These are phyloP conservation scores for Exobasidium cylindrosporum DNA, from an alignment of 1,284 basidiomycete species.

Conservation along the genomic window DNA sequence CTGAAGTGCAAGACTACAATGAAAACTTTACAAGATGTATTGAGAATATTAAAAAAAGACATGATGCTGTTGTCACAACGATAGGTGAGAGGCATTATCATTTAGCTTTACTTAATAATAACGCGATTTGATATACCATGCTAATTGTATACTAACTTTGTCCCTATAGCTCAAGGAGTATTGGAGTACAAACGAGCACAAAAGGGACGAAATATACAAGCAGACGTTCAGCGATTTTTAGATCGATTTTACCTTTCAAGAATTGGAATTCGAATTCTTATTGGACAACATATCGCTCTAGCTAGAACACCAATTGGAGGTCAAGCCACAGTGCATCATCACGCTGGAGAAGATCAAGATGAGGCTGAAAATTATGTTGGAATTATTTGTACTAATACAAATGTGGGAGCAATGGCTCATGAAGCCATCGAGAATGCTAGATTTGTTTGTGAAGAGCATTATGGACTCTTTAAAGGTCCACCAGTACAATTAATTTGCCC, in stretches of 20 bases:
- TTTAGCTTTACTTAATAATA: background rate
- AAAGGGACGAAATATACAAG: conserved; percentile 62
- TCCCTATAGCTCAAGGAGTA: conserved; percentile 64
- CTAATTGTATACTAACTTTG: background rate
- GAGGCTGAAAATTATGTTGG: conserved; percentile 76
- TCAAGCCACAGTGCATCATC: conserved; percentile 12
- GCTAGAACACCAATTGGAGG: conserved; percentile 24
- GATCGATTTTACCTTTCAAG: conserved; percentile 97
- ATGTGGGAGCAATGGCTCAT: conserved; percentile 59
- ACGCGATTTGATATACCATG: background rate
- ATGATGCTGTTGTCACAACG: conserved; percentile 96
- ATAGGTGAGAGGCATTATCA: conserved; percentile 1
- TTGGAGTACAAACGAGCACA: conserved; percentile 64
- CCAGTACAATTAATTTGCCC: conserved; percentile 96
- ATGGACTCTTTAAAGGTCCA: conserved; percentile 84
- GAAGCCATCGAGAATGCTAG: conserved; percentile 98
- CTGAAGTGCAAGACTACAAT: conserved; percentile 92
- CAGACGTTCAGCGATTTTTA: conserved; percentile 90
- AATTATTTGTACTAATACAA: conserved; percentile 91
- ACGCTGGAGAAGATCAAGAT: conserved; percentile 19
- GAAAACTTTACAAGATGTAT: conserved; percentile 81
- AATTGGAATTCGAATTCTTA: conserved; percentile 64
- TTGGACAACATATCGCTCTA: conserved; percentile 55
- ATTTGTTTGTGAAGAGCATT: conserved; percentile 95
- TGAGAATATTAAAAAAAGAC: conserved; percentile 85